Conservation (phyloP, 257 asterid species). For the Apocynum venetum region DNA sequence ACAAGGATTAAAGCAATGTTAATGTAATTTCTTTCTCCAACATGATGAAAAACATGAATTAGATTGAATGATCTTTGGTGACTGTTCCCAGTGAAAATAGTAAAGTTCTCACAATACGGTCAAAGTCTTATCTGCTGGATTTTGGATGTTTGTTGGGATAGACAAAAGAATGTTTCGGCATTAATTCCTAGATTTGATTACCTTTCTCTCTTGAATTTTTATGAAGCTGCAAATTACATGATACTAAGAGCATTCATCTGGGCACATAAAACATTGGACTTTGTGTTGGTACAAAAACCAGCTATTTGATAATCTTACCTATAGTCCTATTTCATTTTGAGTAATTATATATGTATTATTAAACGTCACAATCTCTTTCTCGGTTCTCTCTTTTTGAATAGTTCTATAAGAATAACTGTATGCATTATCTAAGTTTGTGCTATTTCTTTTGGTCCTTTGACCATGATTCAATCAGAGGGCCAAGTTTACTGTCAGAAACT, state of each 20-base stretch:
- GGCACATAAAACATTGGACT: background rate
- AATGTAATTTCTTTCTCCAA: background rate
- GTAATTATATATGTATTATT: background rate
- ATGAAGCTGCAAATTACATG: background rate
- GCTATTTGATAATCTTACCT: background rate
- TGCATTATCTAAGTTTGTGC: background rate
- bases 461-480: background rate
- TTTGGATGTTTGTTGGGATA: background rate
- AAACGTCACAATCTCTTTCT: background rate
- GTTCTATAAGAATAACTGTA: background rate
- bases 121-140: background rate
- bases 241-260: background rate
- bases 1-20: background rate
- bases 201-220: background rate
- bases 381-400: background rate
- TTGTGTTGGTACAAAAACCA: background rate
- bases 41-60: background rate
- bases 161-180: background rate
- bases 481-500: background rate
- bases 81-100: background rate
- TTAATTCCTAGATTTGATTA: background rate
- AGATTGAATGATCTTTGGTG: background rate
- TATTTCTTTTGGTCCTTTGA: background rate
- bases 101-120: background rate
- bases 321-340: background rate